These are phyloP conservation scores for Abrus precatorius DNA, from an alignment of 306 rosid species.

Conservation along the genomic window DNA sequence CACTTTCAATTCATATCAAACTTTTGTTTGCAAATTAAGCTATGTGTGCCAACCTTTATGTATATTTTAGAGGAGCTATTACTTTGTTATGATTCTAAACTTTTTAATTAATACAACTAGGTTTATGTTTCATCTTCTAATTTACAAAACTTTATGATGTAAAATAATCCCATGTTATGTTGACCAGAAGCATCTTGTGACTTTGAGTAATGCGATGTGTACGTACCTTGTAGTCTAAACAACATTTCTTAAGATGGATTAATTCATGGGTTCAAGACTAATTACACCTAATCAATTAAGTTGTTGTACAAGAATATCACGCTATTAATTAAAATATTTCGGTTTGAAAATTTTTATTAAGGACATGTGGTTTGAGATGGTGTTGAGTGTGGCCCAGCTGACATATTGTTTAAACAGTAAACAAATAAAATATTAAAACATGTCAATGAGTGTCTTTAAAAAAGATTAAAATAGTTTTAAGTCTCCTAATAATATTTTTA, in stretches of 20 bases:
- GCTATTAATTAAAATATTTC: neutral
- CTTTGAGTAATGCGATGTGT: neutral
- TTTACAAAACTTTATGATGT: neutral
- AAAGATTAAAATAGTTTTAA: neutral
- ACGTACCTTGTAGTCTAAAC: neutral
- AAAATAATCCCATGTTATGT: neutral
- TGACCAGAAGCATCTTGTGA: neutral
- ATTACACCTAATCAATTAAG: neutral
- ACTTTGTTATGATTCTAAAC: too few species aligned
- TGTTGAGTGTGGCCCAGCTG: slow-evolving; percentile 8
- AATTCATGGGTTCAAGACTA: neutral
- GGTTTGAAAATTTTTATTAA: neutral
- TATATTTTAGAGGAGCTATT: too few species aligned
- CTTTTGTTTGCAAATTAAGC: neutral
- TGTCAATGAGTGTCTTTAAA: neutral
- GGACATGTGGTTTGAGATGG: neutral
- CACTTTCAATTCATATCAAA: neutral
- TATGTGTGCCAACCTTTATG: neutral
- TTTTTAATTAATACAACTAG: neutral
- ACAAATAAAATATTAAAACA: neutral
- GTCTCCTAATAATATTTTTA: neutral
- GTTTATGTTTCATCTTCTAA: neutral
- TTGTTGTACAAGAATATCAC: neutral
- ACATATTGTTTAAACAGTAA: neutral
- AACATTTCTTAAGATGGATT: neutral